A percentile compares a stretch with the other conserved stretches of the same genome.
phyloP scores from a whole-genome alignment of 768 basidiomycete genomes.

The Agrocybe chaxingu region DNA sequence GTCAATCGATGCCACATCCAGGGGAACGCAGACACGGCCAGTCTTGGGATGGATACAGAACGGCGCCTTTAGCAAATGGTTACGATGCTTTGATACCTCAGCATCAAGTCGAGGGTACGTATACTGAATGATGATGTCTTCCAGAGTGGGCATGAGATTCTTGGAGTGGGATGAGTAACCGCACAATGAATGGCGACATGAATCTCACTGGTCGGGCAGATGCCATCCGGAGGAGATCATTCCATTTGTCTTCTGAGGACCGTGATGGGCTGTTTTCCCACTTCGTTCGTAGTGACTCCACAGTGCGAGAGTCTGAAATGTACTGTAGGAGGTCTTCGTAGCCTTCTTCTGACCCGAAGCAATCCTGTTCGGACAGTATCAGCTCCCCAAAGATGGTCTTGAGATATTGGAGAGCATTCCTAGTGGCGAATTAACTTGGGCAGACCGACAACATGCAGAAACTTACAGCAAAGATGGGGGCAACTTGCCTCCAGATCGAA shows the following conservation, averaged over 20 bases:
- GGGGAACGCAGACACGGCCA: constrained; percentile 91
- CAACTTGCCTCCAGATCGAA: constrained; percentile 48
- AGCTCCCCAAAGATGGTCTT: constrained; percentile 58
- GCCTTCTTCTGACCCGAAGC: constrained; percentile 67
- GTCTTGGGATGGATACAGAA: constrained; percentile 98
- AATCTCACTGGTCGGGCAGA: constrained; percentile 31
- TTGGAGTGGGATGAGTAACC: constrained; percentile 14
- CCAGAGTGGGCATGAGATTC: constrained; percentile 50
- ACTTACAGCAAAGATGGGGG: constrained; percentile 76
- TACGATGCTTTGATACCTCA: constrained; percentile 95
- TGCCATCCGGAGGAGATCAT: constrained; percentile 47
- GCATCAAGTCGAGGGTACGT: constrained; percentile 96
- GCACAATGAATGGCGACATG: constrained; percentile 11
- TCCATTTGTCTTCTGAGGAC: constrained; percentile 74
- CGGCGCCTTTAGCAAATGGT: constrained; percentile 96
- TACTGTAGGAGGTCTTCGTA: constrained; percentile 73
- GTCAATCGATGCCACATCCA: constrained; percentile 73
- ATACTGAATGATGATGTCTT: constrained; percentile 90
- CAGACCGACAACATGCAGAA: constrained; percentile 1
- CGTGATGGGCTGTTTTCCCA: constrained; percentile 56
- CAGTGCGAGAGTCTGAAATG: constrained; percentile 61
- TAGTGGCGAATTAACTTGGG: constrained; percentile 13
- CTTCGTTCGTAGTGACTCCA: constrained; percentile 43
- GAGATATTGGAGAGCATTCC: constrained; percentile 48
- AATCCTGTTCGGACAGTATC: constrained; percentile 81